Conservation (phyloP, 345 rosid genomes). For the Eucalyptus tenuipes region DNA sequence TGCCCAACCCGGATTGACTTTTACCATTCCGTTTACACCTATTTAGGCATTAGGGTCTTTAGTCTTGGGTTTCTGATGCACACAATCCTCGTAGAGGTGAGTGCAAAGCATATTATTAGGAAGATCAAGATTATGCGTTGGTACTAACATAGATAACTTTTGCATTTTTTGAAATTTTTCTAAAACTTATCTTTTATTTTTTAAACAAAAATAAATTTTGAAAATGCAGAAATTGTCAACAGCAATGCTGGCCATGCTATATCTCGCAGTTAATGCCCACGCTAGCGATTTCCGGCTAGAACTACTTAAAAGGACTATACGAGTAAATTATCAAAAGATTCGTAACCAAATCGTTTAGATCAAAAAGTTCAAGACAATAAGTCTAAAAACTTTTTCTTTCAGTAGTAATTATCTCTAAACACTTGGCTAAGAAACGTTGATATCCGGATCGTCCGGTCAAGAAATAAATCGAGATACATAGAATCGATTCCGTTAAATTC, state of each 20-base stretch:
- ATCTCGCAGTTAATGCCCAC: accelerated
- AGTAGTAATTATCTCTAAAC: accelerated
- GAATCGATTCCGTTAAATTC: neutral
- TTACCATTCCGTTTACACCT: neutral
- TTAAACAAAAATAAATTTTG: neutral
- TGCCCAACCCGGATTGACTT: neutral
- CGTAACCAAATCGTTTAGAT: accelerated
- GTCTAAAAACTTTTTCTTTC: too few relatives aligned
- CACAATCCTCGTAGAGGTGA: neutral
- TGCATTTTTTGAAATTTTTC: neutral
- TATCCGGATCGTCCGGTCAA: too few relatives aligned
- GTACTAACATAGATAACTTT: too few relatives aligned
- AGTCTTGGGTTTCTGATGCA: neutral
- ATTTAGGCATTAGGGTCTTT: neutral
- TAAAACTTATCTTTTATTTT: too few relatives aligned
- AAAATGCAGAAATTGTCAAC: neutral
- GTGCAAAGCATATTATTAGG: neutral
- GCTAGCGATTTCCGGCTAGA: accelerated
- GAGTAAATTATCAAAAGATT: neutral
- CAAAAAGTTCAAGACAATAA: accelerated
- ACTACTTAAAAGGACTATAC: accelerated
- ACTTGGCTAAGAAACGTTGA: neutral
- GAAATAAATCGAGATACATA: neutral
- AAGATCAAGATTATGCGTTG: accelerated
- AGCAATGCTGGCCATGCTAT: accelerated